Conservation (phyloP, 768 basidiomycete genomes). For the Termitomyces eurrhizus region DNA sequence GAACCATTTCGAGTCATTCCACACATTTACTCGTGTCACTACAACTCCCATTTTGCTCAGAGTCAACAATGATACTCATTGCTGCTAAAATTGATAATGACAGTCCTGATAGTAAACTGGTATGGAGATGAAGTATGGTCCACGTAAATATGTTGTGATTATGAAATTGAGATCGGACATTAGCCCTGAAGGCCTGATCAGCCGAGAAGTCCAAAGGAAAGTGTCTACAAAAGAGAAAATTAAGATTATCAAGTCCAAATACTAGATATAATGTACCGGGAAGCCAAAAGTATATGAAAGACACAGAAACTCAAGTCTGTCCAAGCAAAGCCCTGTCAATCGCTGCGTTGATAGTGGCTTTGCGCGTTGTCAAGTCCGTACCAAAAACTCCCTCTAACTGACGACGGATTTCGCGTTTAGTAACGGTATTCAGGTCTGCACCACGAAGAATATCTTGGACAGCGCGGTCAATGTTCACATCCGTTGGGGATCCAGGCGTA, state of each 20-base stretch:
- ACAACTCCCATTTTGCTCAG: no score
- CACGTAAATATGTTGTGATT: no score
- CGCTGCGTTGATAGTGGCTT: slow-evolving; percentile 69
- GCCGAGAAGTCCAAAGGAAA: not conserved
- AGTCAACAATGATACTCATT: no score
- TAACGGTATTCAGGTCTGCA: slow-evolving; percentile 86
- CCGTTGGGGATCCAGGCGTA: slow-evolving; percentile 49
- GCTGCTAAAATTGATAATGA: no score
- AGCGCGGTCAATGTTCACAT: slow-evolving; percentile 68
- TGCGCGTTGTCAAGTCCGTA: slow-evolving; percentile 68
- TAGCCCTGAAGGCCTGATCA: no score
- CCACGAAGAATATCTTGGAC: slow-evolving; percentile 69
- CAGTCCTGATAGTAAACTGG: no score
- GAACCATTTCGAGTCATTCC: not conserved
- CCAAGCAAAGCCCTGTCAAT: slow-evolving; percentile 70
- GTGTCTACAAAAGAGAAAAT: not conserved
- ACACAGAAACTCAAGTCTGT: slow-evolving; percentile 28
- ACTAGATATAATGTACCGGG: not conserved
- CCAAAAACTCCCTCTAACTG: slow-evolving; percentile 81
- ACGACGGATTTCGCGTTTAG: slow-evolving; percentile 86
- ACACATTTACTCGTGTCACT: not conserved
- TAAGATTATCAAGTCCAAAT: not conserved
- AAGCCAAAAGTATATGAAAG: not conserved
- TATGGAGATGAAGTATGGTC: no score
- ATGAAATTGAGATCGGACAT: no score